phyloP scores from a whole-genome alignment of 106 monocot species.

The Apostasia shenzhenica region DNA sequence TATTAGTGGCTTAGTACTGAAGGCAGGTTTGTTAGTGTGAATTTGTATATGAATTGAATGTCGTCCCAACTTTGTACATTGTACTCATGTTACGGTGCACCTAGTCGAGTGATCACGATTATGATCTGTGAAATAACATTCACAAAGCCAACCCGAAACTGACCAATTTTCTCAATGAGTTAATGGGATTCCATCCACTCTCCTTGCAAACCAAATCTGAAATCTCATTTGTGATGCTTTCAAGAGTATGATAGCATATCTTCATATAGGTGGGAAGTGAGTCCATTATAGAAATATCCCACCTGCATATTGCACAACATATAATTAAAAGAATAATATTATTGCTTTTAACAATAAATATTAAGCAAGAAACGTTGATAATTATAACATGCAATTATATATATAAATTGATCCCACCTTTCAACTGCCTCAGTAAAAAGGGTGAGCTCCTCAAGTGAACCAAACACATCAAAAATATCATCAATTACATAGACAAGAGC shows the following conservation, averaged over 20 bases:
- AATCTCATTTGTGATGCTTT: slow-evolving; percentile 29
- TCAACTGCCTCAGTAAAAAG: slow-evolving; percentile 24
- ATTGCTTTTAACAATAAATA: not conserved
- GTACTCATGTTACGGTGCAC: no score
- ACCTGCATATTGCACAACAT: slow-evolving; percentile 10
- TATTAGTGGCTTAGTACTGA: not conserved
- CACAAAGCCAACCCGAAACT: not conserved
- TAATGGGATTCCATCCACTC: slow-evolving; percentile 31
- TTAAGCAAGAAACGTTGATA: not conserved
- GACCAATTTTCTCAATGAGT: slow-evolving; percentile 28
- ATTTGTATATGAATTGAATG: not conserved
- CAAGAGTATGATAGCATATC: slow-evolving; percentile 10
- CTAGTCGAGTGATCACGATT: no score
- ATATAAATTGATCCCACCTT: slow-evolving; percentile 2
- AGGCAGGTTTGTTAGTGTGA: not conserved
- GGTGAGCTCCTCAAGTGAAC: slow-evolving; percentile 26
- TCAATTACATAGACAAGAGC: slow-evolving; percentile 44
- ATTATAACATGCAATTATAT: no score
- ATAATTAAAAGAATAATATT: no score
- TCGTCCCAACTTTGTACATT: no score
- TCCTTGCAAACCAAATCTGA: slow-evolving; percentile 12
- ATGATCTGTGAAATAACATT: no score
- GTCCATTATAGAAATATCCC: slow-evolving; percentile 7
- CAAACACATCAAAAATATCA: slow-evolving; percentile 49
- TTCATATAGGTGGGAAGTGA: slow-evolving; percentile 25